Percentiles rank a stretch among this genome's conserved stretches.
Conservation (phyloP, 2,329 filamentous ascomycete species). For the Monosporascus sp. region DNA sequence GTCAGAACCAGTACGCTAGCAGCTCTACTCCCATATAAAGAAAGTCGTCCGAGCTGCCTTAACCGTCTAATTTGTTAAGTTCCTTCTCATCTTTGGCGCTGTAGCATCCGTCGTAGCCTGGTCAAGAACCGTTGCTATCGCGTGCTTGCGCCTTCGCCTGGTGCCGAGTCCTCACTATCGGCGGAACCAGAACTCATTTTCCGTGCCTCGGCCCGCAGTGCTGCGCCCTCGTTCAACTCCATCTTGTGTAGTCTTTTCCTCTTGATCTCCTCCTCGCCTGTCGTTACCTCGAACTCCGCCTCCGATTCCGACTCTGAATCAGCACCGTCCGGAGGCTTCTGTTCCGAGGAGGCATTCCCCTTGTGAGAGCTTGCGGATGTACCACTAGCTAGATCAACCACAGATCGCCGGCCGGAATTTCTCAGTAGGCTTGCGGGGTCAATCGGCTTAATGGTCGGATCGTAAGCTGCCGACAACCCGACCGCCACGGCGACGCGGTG, state of each 20-base stretch:
- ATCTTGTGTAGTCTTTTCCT: slow-evolving; percentile 33
- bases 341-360: slow-evolving; percentile 34
- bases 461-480: slow-evolving; percentile 56
- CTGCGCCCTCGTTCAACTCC: slow-evolving; percentile 28
- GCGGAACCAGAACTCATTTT: slow-evolving; percentile 29
- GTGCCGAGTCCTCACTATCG: slow-evolving; percentile 29
- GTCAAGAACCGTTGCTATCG: neutral
- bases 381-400: slow-evolving; percentile 14
- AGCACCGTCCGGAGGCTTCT: slow-evolving; percentile 31
- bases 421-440: slow-evolving; percentile 26
- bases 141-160: slow-evolving; percentile 15
- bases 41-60: neutral
- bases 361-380: slow-evolving; percentile 21
- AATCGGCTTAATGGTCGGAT: slow-evolving; percentile 57
- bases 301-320: slow-evolving; percentile 32
- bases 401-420: slow-evolving; percentile 14
- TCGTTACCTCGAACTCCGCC: slow-evolving; percentile 37
- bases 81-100: neutral
- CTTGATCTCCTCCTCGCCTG: slow-evolving; percentile 35
- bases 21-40: neutral
- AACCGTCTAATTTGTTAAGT: neutral
- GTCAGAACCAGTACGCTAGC: neutral
- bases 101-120: neutral
- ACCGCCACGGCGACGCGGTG: slow-evolving; percentile 60
- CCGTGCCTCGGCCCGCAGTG: slow-evolving; percentile 21